A percentile compares a stretch with the other conserved stretches of the same genome.
phyloP scores from a whole-genome alignment of 1,139 yeast genomes.

The Komagataea norvegica region DNA sequence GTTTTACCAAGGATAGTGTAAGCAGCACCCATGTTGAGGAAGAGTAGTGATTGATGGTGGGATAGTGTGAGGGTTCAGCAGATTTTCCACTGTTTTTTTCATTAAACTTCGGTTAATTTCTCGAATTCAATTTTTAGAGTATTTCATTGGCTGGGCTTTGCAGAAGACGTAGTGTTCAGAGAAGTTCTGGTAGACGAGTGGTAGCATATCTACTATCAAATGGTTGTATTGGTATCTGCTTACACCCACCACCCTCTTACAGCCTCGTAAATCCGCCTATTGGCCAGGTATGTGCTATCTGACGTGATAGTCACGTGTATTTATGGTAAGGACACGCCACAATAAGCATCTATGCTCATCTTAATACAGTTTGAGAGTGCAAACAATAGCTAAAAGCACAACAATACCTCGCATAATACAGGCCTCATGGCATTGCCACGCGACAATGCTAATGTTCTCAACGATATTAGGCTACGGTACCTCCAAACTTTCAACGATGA shows the following conservation, averaged over 20 bases:
- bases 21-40: slow-evolving; percentile 67
- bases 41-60: slow-evolving; percentile 1
- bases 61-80: background rate
- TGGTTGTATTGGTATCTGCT: background rate
- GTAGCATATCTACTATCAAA: no score
- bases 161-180: no score
- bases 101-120: background rate
- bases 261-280: no score
- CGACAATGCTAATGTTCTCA: slow-evolving; percentile 14
- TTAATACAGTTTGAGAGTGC: no score
- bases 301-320: no score
- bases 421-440: slow-evolving; percentile 18
- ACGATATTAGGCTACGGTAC: slow-evolving; percentile 22
- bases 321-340: no score
- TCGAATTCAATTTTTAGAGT: slow-evolving; percentile 1
- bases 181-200: no score
- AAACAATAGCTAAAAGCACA: no score
- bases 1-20: slow-evolving; percentile 74
- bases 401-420: no score
- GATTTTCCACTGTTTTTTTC: slow-evolving; percentile 6
- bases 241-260: no score
- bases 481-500: slow-evolving; percentile 20
- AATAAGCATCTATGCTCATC: no score
- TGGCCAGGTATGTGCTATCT: no score
- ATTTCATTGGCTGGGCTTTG: slow-evolving; percentile 6